Evolutionary conservation across 352 stramenopile species (phyloP), one percentile per base, ranked within the genome.

Genomic region (Phytophthora vignae): DNA sequence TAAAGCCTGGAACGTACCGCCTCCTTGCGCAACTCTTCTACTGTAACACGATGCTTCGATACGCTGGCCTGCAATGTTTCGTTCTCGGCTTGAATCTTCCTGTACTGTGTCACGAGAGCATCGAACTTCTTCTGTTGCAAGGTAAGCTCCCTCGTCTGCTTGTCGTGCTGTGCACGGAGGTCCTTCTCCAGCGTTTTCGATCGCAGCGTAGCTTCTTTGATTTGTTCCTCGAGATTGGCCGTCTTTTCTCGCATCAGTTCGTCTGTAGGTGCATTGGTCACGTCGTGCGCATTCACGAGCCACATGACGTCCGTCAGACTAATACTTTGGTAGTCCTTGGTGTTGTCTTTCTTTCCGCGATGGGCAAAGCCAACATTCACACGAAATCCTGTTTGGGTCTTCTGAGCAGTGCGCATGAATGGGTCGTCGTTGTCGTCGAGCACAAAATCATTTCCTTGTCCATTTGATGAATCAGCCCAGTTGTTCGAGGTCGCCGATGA

Each of bases 241-340:
- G 90, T 96, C 69, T 96, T 96, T 56, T 96, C 89, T 40, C 88
- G 87, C 82, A 95, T 93, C 55, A 94, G 73, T 69, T 95, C 90
- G 64, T 96, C 90, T 1, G 85, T 94, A 15, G 87, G 88, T 8
- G 88, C 88, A 15, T 84, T 80, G 27, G 82, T 87, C 55, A 87
- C 71, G 52, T 96, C 90, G 33, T 90, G 80, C 7, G 82, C 90
- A 53, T 92, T 96, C 31, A 96, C 85, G 64, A 96, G 80, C 90
- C 90, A 96, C 74, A 87, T 88, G 8, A 96, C 83, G 40, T 94
- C 83, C 25, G 81, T 88, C 29, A 96, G 66, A 67, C 86, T 89
- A 46, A 96, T 90, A 61, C 88, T 96, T 68, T 94, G 87, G 70
- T 96, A 96, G 66, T 96, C 90, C 55, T 95, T 96, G 52, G 90